phyloP scores from a whole-genome alignment of 129 eudicot species.

The Silybum marianum region DNA sequence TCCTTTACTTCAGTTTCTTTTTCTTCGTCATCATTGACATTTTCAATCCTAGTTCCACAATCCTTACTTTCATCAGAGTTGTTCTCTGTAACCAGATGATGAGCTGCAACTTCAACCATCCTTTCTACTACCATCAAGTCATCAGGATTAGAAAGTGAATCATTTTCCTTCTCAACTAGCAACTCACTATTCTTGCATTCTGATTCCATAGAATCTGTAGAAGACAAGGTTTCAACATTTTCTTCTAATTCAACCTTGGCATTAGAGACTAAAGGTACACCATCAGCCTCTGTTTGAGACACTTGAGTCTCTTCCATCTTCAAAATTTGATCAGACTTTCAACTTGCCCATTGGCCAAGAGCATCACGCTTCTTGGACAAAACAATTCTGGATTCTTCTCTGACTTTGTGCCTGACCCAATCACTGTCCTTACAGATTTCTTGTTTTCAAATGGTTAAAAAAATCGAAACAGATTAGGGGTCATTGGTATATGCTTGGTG shows the following conservation, averaged over 20 bases:
- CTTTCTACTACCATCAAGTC: constrained; percentile 26
- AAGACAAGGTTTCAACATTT: constrained; percentile 23
- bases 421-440: constrained; percentile 22
- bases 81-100: constrained; percentile 29
- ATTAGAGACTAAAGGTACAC: constrained; percentile 16
- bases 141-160: constrained; percentile 25
- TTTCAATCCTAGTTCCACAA: constrained; percentile 30
- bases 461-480: too few species aligned
- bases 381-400: constrained; percentile 26
- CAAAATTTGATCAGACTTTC: constrained; percentile 27
- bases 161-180: constrained; percentile 28
- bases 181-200: constrained; percentile 27
- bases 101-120: constrained; percentile 27
- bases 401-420: constrained; percentile 24
- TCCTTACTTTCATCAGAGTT: constrained; percentile 7
- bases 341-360: constrained; percentile 26
- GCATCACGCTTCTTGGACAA: constrained; percentile 22
- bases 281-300: constrained; percentile 32
- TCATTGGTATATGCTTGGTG: too few species aligned
- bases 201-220: constrained; percentile 17
- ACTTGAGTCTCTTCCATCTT: constrained; percentile 30
- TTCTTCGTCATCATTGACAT: constrained; percentile 29
- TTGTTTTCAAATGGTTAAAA: constrained; percentile 31
- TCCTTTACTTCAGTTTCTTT: constrained; percentile 28
- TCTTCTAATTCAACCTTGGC: constrained; percentile 31